Percentiles rank a stretch among this genome's conserved stretches.
phyloP scores from a whole-genome alignment of 1,139 yeast genomes.

The Kodamaea plutei region DNA sequence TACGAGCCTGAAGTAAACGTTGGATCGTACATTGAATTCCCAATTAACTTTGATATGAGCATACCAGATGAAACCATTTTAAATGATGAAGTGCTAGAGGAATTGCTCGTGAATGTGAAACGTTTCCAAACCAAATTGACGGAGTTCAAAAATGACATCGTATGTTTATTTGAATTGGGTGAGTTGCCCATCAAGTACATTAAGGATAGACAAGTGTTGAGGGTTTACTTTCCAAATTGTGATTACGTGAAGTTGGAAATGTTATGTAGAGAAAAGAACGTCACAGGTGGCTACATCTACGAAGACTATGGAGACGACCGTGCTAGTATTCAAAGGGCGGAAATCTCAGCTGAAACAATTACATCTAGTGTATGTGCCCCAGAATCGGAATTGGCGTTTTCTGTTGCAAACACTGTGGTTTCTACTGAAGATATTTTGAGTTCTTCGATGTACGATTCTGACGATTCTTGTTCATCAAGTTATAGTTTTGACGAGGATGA shows the following conservation, averaged over 20 bases:
- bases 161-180: constrained; percentile 43
- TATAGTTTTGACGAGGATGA: constrained; percentile 18
- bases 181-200: constrained; percentile 44
- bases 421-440: constrained; percentile 23
- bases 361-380: background rate
- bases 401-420: constrained; percentile 7
- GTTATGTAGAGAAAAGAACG: constrained; percentile 46
- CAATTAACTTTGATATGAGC: constrained; percentile 32
- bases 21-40: constrained; percentile 55
- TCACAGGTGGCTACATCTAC: constrained; percentile 47
- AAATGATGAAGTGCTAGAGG: constrained; percentile 42
- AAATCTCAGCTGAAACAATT: background rate
- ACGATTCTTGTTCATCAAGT: constrained; percentile 13
- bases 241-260: constrained; percentile 48
- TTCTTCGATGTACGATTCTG: constrained; percentile 15
- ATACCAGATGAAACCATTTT: constrained; percentile 51
- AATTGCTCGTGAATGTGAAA: constrained; percentile 33
- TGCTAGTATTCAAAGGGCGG: background rate
- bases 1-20: no score
- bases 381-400: constrained; percentile 1
- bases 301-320: constrained; percentile 19
- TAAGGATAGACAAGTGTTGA: constrained; percentile 29
- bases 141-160: constrained; percentile 33
- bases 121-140: constrained; percentile 32
- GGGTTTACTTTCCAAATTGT: constrained; percentile 58